A percentile compares a stretch with the other conserved stretches of the same genome.
These are phyloP conservation scores for Rosa lucieae DNA, from an alignment of 306 rosid species.

Conservation along the genomic window DNA sequence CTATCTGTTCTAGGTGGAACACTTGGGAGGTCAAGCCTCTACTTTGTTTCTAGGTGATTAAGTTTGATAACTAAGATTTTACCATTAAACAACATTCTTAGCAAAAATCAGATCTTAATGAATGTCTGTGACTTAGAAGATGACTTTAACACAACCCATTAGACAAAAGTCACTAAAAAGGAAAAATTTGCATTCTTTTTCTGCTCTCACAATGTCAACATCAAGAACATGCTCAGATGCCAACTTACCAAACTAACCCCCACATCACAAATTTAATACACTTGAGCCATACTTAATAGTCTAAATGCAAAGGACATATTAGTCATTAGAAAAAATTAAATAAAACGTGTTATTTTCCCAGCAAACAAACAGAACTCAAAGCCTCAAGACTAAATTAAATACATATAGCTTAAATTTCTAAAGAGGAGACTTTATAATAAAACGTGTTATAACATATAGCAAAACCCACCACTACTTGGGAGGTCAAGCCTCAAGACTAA, in stretches of 20 bases:
- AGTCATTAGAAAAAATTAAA: constrained; percentile 6
- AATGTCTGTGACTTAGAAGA: neutral
- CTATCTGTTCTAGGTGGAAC: too few species aligned
- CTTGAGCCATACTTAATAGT: neutral
- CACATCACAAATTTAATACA: neutral
- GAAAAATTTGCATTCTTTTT: neutral
- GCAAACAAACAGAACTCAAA: too few species aligned
- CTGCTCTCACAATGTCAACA: neutral
- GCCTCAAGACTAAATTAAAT: too few species aligned
- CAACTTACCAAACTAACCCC: constrained; percentile 5
- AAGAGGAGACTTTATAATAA: too few species aligned
- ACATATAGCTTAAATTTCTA: too few species aligned
- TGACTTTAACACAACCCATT: neutral
- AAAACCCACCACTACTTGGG: too few species aligned
- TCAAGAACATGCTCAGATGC: neutral
- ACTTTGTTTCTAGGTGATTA: neutral
- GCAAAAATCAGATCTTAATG: neutral
- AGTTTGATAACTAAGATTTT: constrained; percentile 4
- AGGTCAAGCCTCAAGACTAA: too few species aligned
- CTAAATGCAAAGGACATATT: constrained; percentile 10
- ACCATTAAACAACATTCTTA: neutral
- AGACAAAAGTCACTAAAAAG: constrained; percentile 18
- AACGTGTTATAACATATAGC: too few species aligned
- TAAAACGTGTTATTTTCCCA: too few species aligned
- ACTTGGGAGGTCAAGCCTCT: too few species aligned